These are phyloP conservation scores for Starmera stellimalicola DNA, from an alignment of 1,139 yeast genomes.

Conservation along the genomic window DNA sequence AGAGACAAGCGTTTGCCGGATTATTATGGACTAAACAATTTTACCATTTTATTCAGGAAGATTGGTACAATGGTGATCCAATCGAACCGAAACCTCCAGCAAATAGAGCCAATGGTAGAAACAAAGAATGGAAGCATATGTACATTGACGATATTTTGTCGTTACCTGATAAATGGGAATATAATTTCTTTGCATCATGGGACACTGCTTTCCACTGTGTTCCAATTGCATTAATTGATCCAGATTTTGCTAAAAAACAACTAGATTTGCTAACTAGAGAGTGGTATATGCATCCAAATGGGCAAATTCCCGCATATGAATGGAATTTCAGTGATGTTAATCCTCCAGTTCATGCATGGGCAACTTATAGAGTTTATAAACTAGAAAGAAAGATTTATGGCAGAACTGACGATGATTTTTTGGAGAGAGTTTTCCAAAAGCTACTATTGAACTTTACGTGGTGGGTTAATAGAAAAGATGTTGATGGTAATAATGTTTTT, in stretches of 20 bases:
- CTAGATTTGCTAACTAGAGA: conserved; percentile 82
- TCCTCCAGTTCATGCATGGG: conserved; percentile 98
- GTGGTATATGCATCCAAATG: conserved; percentile 99
- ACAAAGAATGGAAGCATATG: conserved; percentile 83
- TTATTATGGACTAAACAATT: conserved; percentile 92
- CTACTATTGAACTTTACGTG: conserved; percentile 85
- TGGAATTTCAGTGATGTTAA: conserved; percentile 96
- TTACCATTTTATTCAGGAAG: conserved; percentile 77
- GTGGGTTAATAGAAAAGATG: conserved; percentile 97
- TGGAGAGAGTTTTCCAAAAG: conserved; percentile 89
- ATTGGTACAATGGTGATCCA: conserved; percentile 89
- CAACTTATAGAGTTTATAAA: conserved; percentile 83
- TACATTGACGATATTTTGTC: conserved; percentile 85
- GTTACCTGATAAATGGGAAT: conserved; percentile 95
- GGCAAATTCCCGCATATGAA: conserved; percentile 97
- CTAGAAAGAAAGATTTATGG: conserved; percentile 85
- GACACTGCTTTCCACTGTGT: conserved; percentile 95
- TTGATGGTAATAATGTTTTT: conserved; percentile 81
- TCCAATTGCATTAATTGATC: conserved; percentile 92
- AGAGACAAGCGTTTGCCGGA: conserved; percentile 93
- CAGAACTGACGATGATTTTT: conserved; percentile 69
- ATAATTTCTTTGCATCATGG: conserved; percentile 97
- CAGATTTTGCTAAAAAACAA: conserved; percentile 87
- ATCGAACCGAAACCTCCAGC: conserved; percentile 67
- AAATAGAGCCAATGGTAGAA: conserved; percentile 76